Evolutionary conservation across 129 eudicot genomes (phyloP).

Genomic region (Dittrichia graveolens): DNA sequence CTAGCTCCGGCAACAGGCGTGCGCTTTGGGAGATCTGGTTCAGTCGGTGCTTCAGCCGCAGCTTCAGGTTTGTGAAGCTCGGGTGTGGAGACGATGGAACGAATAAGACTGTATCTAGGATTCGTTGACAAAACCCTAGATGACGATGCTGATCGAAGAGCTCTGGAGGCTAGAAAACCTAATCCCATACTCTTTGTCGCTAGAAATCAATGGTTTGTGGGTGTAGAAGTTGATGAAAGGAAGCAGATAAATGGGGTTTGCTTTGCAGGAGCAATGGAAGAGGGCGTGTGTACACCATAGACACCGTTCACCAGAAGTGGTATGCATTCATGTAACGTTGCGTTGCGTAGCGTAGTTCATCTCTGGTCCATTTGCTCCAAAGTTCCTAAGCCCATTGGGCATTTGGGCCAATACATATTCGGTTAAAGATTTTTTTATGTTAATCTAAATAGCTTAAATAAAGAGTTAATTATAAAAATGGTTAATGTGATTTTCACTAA

Average conservation of each 20-base stretch:
- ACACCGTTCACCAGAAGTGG: constrained; percentile 12
- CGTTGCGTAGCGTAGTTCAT: too few relatives aligned
- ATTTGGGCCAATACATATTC: too few relatives aligned
- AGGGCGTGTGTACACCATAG: constrained; percentile 30
- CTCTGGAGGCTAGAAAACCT: constrained; percentile 68
- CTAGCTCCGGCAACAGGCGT: constrained; percentile 79
- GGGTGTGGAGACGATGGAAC: constrained; percentile 69
- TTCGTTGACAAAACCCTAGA: constrained; percentile 27
- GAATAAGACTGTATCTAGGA: constrained; percentile 21
- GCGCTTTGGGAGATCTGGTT: constrained; percentile 62
- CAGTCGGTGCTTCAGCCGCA: constrained; percentile 38
- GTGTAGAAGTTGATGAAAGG: not conserved
- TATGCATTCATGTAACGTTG: not conserved
- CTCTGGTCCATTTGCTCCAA: not conserved
- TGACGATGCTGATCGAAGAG: constrained; percentile 43
- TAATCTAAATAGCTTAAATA: too few relatives aligned
- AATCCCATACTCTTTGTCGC: constrained; percentile 51
- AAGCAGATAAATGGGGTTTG: not conserved
- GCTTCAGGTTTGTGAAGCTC: constrained; percentile 69
- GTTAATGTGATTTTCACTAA: too few relatives aligned
- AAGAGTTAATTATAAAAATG: too few relatives aligned
- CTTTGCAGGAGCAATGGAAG: constrained; percentile 1
- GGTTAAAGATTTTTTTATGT: too few relatives aligned
- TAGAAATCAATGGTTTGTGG: not conserved
- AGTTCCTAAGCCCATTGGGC: constrained; percentile 6